Conservation (phyloP, 2,329 filamentous ascomycete species). For the Cephalotrichum gorgonifer region DNA sequence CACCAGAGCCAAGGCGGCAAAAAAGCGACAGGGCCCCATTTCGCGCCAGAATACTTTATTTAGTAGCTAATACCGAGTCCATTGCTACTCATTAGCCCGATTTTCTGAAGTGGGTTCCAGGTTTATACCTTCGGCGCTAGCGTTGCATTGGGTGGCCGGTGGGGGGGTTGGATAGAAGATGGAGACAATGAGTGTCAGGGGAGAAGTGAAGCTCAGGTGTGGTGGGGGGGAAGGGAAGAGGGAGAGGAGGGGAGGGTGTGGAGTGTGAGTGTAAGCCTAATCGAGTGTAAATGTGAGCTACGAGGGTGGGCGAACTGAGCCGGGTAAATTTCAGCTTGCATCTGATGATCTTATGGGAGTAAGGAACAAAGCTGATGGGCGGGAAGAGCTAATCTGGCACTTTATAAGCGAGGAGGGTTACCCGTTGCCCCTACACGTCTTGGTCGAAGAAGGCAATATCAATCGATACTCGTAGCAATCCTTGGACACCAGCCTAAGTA, state of each 20-base stretch:
- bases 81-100: neutral
- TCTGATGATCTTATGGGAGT: neutral
- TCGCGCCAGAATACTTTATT: neutral
- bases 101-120: neutral
- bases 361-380: no score
- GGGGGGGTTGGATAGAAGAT: neutral
- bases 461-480: no score
- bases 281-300: no score
- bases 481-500: no score
- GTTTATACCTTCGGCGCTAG: no score
- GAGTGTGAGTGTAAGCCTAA: neutral
- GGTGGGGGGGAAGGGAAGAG: neutral
- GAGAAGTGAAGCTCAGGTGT: neutral
- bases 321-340: slow-evolving; percentile 5
- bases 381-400: no score
- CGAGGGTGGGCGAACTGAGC: no score
- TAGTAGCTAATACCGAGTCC: neutral
- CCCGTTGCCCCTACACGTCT: no score
- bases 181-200: neutral
- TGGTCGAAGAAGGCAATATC: no score
- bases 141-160: neutral
- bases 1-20: slow-evolving; percentile 3
- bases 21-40: neutral
- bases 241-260: neutral
- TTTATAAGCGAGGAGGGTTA: no score